Evolutionary conservation across 106 monocot species (phyloP).

Genomic region (Hemerocallis citrina): DNA sequence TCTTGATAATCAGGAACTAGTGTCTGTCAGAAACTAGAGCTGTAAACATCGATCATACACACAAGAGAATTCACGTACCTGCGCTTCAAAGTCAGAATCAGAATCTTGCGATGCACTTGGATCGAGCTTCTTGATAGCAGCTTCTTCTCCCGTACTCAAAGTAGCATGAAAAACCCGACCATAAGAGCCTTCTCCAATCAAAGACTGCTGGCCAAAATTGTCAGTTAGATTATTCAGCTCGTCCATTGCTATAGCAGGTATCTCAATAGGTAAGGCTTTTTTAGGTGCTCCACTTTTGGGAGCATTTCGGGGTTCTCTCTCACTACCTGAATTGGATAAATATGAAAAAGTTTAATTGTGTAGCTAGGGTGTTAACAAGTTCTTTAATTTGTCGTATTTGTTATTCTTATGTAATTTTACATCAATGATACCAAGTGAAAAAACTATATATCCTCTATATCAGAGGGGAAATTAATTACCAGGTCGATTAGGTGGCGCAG

Average conservation of each 20-base stretch:
- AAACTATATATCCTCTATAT: too few species aligned
- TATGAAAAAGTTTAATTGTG: neutral
- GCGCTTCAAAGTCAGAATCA: conserved; percentile 32
- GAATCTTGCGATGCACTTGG: conserved; percentile 19
- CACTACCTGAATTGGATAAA: conserved; percentile 10
- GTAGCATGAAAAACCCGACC: conserved; percentile 24
- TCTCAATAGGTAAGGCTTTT: conserved; percentile 31
- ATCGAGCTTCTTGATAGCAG: conserved; percentile 44
- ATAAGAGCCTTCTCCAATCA: conserved; percentile 48
- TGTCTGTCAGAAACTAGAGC: too few species aligned
- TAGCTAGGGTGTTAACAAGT: neutral
- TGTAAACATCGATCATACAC: too few species aligned
- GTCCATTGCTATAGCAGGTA: conserved; percentile 21
- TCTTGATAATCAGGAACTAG: too few species aligned
- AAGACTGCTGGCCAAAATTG: conserved; percentile 32
- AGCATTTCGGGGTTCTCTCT: conserved; percentile 16
- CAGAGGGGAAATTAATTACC: conserved; percentile 1
- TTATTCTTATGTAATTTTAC: neutral
- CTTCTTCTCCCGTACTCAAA: conserved; percentile 22
- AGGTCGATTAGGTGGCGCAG: conserved; percentile 13
- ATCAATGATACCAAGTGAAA: neutral
- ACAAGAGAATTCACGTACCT: too few species aligned
- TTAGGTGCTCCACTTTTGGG: conserved; percentile 16
- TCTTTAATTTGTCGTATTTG: neutral
- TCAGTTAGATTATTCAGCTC: conserved; percentile 26